Evolutionary conservation across 768 basidiomycete genomes (phyloP), one percentile per base, ranked within the genome.

Genomic region (Hebeloma cylindrosporum): DNA sequence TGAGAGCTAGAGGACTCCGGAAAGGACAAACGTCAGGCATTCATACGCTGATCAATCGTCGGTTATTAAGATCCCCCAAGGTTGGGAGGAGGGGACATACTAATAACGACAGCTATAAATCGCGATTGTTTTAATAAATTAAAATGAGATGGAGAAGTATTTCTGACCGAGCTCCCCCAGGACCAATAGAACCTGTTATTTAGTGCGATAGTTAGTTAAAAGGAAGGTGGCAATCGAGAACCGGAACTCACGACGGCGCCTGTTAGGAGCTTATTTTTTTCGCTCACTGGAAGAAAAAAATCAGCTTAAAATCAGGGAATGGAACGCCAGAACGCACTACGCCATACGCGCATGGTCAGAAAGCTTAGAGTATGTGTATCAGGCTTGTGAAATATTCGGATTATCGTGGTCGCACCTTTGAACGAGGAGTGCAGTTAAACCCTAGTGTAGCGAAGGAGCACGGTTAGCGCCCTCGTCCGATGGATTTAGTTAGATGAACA

Each of bases 21-120:
- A n/a, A n/a, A 16, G 17, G 22, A 63, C 70, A 35, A 57, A 75
- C 74, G 61, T 58, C 43, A 68, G 51, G n/a, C 43, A 39, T 17
- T 62, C 65, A 29, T 61, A 72, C 10, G 60, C 74, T 76, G 36
- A 17, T 17, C 5, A 17, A 4, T 25, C 6, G 7, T n/a, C n/a
- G n/a, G n/a, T n/a, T n/a, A 40, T n/a, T 2, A 21, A 5, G 5
- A 38, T 32, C 40, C 25, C 20, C 9, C n/a, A 17, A 25, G 5
- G 4, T 8, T 27, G 1, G 26, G 16, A 18, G 27, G 18, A 2
- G 18, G 32, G 25, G 17, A 50, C 56, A 16, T 17, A 65, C 58
- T 52, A 20, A 59, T 37, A 27, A 60, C 50, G 17, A 51, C 59
- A 23, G 40, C 61, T 64, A 9, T 17, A 37, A 31, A 27, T 9